Evolutionary conservation across 495 filamentous ascomycete genomes (phyloP).

Genomic region (Trypethelium eluteriae): DNA sequence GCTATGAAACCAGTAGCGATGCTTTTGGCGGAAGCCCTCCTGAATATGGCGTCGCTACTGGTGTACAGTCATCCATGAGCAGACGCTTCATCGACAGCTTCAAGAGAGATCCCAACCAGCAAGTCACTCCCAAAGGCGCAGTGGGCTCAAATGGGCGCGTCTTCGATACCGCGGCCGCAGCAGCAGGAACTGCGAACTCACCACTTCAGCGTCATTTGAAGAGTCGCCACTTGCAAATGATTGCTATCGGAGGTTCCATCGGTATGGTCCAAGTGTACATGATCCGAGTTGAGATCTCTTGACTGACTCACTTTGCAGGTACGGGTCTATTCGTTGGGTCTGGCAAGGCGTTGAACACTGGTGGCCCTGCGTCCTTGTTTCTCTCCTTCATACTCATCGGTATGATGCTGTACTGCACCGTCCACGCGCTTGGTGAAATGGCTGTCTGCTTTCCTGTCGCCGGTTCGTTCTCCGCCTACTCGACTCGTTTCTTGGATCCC

Average conservation of each 20-base stretch:
- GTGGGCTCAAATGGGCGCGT: slow-evolving; percentile 52
- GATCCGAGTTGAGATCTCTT: not conserved
- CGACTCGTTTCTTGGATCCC: slow-evolving; percentile 85
- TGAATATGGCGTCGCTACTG: slow-evolving; percentile 16
- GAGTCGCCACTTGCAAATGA: slow-evolving; percentile 88
- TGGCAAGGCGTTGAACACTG: slow-evolving; percentile 64
- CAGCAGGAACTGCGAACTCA: slow-evolving; percentile 64
- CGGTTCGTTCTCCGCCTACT: slow-evolving; percentile 87
- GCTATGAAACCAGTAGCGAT: not conserved
- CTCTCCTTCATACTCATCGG: slow-evolving; percentile 79
- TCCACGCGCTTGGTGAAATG: slow-evolving; percentile 87
- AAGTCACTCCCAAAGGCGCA: slow-evolving; percentile 48
- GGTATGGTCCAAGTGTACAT: slow-evolving; percentile 44
- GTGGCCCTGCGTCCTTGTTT: slow-evolving; percentile 78
- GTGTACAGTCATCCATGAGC: slow-evolving; percentile 7
- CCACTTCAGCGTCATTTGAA: slow-evolving; percentile 70
- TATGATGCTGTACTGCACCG: slow-evolving; percentile 82
- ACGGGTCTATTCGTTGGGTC: slow-evolving; percentile 89
- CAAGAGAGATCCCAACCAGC: slow-evolving; percentile 64
- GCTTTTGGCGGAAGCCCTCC: not conserved
- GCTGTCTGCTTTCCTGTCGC: slow-evolving; percentile 86
- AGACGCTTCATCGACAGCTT: slow-evolving; percentile 67
- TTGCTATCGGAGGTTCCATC: slow-evolving; percentile 91
- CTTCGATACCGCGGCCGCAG: slow-evolving; percentile 70
- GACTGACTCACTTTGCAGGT: slow-evolving; percentile 41